A percentile compares a stretch with the other conserved stretches of the same genome.
These are phyloP conservation scores for Butyriboletus appendiculatus DNA, from an alignment of 1,284 basidiomycete species.

Conservation along the genomic window DNA sequence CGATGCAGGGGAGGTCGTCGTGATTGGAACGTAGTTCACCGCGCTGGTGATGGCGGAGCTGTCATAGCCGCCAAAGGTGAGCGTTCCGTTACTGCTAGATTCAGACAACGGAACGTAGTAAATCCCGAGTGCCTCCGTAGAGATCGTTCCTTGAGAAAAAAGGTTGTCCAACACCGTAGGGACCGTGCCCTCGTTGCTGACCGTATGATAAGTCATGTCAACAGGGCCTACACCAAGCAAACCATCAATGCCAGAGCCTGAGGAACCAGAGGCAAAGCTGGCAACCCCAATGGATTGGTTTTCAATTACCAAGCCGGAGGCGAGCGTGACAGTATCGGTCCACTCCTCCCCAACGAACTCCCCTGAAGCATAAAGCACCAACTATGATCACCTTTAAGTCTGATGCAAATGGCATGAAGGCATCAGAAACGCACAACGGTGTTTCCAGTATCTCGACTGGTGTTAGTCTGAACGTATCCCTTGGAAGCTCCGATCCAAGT, in stretches of 20 bases:
- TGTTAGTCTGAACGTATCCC: background rate
- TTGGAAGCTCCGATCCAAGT: background rate
- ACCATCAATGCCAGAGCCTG: conserved; percentile 46
- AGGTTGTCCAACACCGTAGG: background rate
- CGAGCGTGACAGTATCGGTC: conserved; percentile 49
- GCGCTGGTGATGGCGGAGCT: conserved; percentile 43
- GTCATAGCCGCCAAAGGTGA: conserved; percentile 52
- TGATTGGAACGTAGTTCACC: conserved; percentile 52
- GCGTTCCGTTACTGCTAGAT: conserved; percentile 40
- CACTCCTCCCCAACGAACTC: conserved; percentile 52
- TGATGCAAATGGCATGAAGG: background rate
- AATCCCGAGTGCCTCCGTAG: conserved; percentile 46
- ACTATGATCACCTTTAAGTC: background rate
- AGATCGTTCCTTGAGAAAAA: conserved; percentile 37
- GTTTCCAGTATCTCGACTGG: background rate
- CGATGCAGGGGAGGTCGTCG: conserved; percentile 45
- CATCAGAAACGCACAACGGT: background rate
- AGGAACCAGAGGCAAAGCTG: conserved; percentile 31
- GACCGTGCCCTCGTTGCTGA: conserved; percentile 12
- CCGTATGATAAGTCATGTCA: conserved; percentile 47
- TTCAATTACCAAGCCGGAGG: conserved; percentile 42
- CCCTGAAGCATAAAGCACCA: conserved; percentile 54
- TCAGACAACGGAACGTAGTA: conserved; percentile 45
- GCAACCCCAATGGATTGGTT: conserved; percentile 55
- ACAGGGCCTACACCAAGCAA: conserved; percentile 59